A percentile compares a stretch with the other conserved stretches of the same genome.
Conservation (phyloP, 1,284 basidiomycete genomes). For the Gastroboletus turbinatus region DNA sequence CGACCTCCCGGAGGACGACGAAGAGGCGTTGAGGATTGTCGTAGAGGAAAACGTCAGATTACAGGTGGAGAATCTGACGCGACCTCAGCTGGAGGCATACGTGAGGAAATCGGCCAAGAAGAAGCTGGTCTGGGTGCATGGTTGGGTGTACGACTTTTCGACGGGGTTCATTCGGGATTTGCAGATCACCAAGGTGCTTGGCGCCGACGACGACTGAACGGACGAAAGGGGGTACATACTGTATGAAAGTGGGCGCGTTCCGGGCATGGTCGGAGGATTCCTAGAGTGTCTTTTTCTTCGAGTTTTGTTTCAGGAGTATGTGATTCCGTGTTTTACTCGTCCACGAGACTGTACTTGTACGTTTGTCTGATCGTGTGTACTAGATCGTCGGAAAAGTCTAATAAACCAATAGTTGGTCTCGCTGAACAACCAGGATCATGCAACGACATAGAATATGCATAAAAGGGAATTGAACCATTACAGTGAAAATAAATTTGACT, state of each 20-base stretch:
- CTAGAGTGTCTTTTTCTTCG: not conserved
- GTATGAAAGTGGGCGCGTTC: too few relatives aligned
- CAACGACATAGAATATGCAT: not conserved
- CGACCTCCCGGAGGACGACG: slow-evolving; percentile 40
- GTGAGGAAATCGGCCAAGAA: not conserved
- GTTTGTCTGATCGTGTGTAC: too few relatives aligned
- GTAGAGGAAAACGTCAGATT: slow-evolving; percentile 73
- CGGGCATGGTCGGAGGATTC: too few relatives aligned
- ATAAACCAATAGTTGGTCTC: too few relatives aligned
- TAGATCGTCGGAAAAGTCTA: too few relatives aligned
- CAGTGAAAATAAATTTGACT: slow-evolving; percentile 5
- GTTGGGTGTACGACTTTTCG: slow-evolving; percentile 80
- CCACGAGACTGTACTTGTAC: too few relatives aligned
- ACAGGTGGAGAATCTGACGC: slow-evolving; percentile 43
- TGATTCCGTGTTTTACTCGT: too few relatives aligned
- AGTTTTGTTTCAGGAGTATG: not conserved
- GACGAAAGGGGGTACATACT: not conserved
- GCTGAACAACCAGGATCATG: not conserved
- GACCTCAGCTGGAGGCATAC: not conserved
- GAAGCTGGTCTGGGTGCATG: slow-evolving; percentile 68
- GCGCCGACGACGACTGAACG: not conserved
- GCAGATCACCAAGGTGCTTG: slow-evolving; percentile 43
- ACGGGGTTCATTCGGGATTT: slow-evolving; percentile 72
- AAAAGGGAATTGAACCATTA: not conserved
- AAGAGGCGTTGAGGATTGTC: slow-evolving; percentile 36